These are phyloP conservation scores for Populus deltoides DNA, from an alignment of 345 rosid species.

Conservation along the genomic window DNA sequence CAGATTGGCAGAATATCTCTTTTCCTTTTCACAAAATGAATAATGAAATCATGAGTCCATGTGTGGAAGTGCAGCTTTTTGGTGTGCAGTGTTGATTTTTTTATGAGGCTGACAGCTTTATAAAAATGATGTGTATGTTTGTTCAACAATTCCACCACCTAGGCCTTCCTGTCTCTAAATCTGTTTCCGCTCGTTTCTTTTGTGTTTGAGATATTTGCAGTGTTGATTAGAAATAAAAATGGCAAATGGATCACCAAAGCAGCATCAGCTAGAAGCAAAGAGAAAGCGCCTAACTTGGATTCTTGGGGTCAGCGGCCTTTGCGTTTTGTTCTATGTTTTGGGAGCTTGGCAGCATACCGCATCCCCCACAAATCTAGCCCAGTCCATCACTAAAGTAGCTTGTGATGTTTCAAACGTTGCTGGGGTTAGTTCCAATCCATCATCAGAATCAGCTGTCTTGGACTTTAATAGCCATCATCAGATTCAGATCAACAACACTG, in stretches of 20 bases:
- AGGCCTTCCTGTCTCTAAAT: neutral
- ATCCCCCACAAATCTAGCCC: slow-evolving; percentile 36
- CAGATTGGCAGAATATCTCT: neutral
- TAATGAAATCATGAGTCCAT: neutral
- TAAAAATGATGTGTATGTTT: neutral
- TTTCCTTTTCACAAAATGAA: neutral
- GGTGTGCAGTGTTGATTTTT: neutral
- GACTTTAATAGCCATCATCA: slow-evolving; percentile 82
- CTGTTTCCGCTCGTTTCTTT: neutral
- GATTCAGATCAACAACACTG: slow-evolving; percentile 38
- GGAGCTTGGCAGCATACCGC: slow-evolving; percentile 78
- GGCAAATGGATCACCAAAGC: slow-evolving; percentile 76
- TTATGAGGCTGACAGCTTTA: neutral
- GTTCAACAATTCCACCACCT: neutral
- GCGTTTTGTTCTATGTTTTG: slow-evolving; percentile 70
- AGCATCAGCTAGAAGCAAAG: slow-evolving; percentile 51
- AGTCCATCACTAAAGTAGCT: slow-evolving; percentile 34
- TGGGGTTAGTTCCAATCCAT: slow-evolving; percentile 15
- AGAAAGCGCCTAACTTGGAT: slow-evolving; percentile 74
- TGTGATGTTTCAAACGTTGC: slow-evolving; percentile 41
- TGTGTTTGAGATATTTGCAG: slow-evolving; percentile 10
- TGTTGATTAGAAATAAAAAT: slow-evolving; percentile 18
- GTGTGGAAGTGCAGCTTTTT: neutral
- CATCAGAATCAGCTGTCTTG: slow-evolving; percentile 31
- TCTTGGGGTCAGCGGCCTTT: slow-evolving; percentile 73